These are phyloP conservation scores for Bolboschoenoplectus hybrid DNA, from an alignment of 202 grass and related monocot genomes.

Conservation along the genomic window DNA sequence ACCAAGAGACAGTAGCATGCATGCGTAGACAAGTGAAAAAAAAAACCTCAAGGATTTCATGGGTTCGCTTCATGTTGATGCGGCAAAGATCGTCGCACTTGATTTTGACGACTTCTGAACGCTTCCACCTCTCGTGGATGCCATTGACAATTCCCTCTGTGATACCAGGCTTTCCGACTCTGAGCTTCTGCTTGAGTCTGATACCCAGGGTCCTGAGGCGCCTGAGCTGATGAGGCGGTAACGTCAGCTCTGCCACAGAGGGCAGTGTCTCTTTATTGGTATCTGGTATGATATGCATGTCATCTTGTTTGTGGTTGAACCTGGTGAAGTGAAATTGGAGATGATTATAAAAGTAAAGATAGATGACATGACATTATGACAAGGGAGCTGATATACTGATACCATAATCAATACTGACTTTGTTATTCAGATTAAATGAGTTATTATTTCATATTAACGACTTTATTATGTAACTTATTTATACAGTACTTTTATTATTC, in stretches of 20 bases:
- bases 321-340: background rate
- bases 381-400: too few relatives aligned
- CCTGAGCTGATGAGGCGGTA: constrained; percentile 61
- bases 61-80: constrained; percentile 92
- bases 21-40: too few relatives aligned
- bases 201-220: constrained; percentile 60
- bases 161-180: constrained; percentile 73
- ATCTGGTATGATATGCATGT: too few relatives aligned
- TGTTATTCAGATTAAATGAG: too few relatives aligned
- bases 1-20: too few relatives aligned
- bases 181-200: constrained; percentile 53
- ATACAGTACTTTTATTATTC: too few relatives aligned
- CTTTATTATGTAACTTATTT: too few relatives aligned
- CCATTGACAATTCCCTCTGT: constrained; percentile 85
- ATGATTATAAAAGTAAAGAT: background rate
- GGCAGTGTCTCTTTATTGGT: constrained; percentile 43
- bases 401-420: too few relatives aligned
- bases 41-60: constrained; percentile 73
- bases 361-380: too few relatives aligned
- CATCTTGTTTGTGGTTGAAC: background rate
- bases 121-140: constrained; percentile 89
- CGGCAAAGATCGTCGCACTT: constrained; percentile 79
- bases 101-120: constrained; percentile 72
- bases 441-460: too few relatives aligned
- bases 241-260: constrained; percentile 62